Percentiles rank a stretch among this genome's conserved stretches.
These are phyloP conservation scores for Herpetospermum pedunculosum DNA, from an alignment of 306 rosid genomes.

Conservation along the genomic window DNA sequence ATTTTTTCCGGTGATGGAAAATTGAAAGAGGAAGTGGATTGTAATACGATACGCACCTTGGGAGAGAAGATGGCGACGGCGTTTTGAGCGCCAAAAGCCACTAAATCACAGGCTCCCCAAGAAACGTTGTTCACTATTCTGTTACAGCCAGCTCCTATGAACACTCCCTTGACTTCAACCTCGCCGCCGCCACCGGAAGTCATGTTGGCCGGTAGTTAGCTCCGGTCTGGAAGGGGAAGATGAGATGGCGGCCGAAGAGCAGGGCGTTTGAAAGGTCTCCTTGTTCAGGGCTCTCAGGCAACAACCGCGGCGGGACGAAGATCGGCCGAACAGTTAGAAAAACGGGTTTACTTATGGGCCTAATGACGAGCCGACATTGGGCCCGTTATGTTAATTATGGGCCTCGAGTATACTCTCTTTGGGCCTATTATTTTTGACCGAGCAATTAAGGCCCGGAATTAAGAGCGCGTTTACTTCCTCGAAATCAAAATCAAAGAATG, in stretches of 20 bases:
- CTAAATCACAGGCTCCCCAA: slow-evolving; percentile 81
- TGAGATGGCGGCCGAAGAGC: slow-evolving; percentile 5
- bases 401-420: background rate
- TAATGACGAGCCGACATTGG: background rate
- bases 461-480: too few relatives aligned
- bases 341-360: background rate
- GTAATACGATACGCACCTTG: slow-evolving; percentile 28
- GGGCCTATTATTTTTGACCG: background rate
- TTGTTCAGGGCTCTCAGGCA: background rate
- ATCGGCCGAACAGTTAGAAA: background rate
- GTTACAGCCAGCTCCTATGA: slow-evolving; percentile 92
- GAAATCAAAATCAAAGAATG: too few relatives aligned
- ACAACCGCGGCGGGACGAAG: background rate
- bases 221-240: background rate
- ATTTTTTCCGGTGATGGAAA: background rate
- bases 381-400: background rate
- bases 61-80: slow-evolving; percentile 82
- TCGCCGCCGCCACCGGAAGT: background rate
- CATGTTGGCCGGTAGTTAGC: slow-evolving; percentile 16
- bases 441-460: too few relatives aligned
- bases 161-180: slow-evolving; percentile 45
- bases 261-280: background rate
- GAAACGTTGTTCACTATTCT: slow-evolving; percentile 81
- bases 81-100: slow-evolving; percentile 83
- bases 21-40: background rate